Conservation (phyloP, 1,139 yeast species). For the Kodamaea anthophila region DNA sequence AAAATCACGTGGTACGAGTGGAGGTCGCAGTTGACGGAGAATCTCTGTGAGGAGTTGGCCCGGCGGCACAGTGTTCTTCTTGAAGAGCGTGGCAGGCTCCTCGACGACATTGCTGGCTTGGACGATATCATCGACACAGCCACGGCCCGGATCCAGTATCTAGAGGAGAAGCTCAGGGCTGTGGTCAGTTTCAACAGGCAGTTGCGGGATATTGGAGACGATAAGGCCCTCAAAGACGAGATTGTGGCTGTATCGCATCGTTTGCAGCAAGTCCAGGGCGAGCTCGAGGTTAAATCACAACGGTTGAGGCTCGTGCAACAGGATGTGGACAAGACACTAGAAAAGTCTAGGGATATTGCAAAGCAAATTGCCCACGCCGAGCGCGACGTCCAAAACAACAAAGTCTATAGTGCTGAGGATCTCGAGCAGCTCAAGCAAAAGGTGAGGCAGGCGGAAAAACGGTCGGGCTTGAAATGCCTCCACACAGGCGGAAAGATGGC, state of each 20-base stretch:
- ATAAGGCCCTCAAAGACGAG: constrained; percentile 11
- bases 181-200: constrained; percentile 17
- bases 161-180: constrained; percentile 20
- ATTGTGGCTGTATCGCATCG: constrained; percentile 13
- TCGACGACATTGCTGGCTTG: constrained; percentile 17
- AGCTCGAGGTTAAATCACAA: constrained; percentile 9
- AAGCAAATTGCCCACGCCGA: constrained; percentile 14
- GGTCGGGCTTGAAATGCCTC: constrained; percentile 17
- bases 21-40: constrained; percentile 42
- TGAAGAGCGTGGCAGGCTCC: constrained; percentile 21
- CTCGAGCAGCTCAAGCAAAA: constrained; percentile 18
- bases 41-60: constrained; percentile 31
- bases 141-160: constrained; percentile 9
- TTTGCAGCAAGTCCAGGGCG: constrained; percentile 10
- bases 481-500: constrained; percentile 7
- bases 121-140: constrained; percentile 14
- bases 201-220: constrained; percentile 9
- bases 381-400: constrained; percentile 15
- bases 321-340: constrained; percentile 8
- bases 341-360: constrained; percentile 9
- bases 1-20: constrained; percentile 53
- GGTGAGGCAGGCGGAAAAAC: constrained; percentile 19
- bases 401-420: constrained; percentile 21
- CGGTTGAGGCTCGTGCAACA: constrained; percentile 12
- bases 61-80: constrained; percentile 21